Evolutionary conservation across 306 rosid species (phyloP), one percentile per base, ranked within the genome.

Genomic region (Pyrus communis): DNA sequence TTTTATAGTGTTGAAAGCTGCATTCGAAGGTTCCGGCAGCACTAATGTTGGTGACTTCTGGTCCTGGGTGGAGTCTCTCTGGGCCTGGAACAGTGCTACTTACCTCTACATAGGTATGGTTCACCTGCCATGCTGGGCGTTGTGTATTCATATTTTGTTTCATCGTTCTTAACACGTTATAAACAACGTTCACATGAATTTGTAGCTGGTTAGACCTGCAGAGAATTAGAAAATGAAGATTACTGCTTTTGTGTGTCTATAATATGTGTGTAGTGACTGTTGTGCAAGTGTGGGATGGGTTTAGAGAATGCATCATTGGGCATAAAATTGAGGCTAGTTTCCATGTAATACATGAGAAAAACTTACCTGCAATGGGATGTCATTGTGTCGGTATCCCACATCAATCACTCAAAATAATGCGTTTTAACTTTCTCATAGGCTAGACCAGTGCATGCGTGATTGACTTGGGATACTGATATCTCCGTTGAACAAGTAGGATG

Each of bases 1-100:
- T 58, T 92, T 83, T 79, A 17, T 88, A 60, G 43, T 87, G 66
- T 46, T 89, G 69, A 95, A 85, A 87, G 87, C 77, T 40, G 82
- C 83, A 31, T 87, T 87, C 30, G 96, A 82, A 84, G 93, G 85
- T 55, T 76, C 67, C 73, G 12, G 67, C 73, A 76, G 81, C 70
- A 14, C 71, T 58, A 77, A 73, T 67, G 80, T 84, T 31, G 86
- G 93, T 66, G 93, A 89, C 55, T 95, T 88, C 85, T 92, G 97
- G 97, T 79, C 79, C 78, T 95, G 98, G 98, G 79, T 88, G 86
- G 97, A 90, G 84, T 87, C 93, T 74, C 97, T 95, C 65, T 95
- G 97, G 97, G 82, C 86, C 55, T 95, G 98, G 97, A 95, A 86
- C 71, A 92, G 98, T 85, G 98, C 97, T 23, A 90, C 97, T 77